Conservation (phyloP, 495 filamentous ascomycete species). For the Terfezia claveryi region DNA sequence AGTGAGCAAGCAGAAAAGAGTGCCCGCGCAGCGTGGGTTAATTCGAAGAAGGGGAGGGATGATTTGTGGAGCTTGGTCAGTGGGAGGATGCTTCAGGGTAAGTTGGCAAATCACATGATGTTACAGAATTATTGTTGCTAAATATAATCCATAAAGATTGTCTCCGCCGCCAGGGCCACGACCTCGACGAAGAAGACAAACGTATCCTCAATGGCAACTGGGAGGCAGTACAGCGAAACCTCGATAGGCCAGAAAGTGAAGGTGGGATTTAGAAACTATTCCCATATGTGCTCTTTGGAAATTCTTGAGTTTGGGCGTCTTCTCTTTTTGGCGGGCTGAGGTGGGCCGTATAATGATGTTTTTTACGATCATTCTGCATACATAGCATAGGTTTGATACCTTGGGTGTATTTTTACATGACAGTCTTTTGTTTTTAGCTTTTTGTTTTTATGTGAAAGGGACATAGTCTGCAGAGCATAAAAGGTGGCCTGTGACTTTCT, state of each 20-base stretch:
- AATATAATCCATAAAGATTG: not conserved
- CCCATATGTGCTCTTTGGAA: no score
- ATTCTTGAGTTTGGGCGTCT: no score
- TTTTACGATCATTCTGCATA: no score
- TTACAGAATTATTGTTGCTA: not conserved
- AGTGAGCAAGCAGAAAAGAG: conserved; percentile 83
- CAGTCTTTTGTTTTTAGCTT: no score
- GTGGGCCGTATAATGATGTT: no score
- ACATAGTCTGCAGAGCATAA: no score
- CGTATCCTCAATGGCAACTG: not conserved
- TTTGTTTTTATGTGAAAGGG: no score
- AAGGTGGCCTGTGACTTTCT: no score
- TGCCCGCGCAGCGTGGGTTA: conserved; percentile 45
- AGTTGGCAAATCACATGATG: not conserved
- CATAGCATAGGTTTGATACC: no score
- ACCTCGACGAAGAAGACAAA: not conserved
- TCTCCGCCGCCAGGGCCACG: not conserved
- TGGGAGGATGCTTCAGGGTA: conserved; percentile 14
- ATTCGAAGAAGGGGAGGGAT: conserved; percentile 56
- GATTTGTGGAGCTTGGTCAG: conserved; percentile 41
- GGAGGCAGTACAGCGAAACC: not conserved
- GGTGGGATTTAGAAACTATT: not conserved
- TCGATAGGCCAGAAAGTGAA: not conserved
- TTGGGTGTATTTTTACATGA: no score
- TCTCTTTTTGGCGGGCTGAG: no score